Conservation (phyloP, 352 stramenopile species). For the Pythium guiyangense region DNA sequence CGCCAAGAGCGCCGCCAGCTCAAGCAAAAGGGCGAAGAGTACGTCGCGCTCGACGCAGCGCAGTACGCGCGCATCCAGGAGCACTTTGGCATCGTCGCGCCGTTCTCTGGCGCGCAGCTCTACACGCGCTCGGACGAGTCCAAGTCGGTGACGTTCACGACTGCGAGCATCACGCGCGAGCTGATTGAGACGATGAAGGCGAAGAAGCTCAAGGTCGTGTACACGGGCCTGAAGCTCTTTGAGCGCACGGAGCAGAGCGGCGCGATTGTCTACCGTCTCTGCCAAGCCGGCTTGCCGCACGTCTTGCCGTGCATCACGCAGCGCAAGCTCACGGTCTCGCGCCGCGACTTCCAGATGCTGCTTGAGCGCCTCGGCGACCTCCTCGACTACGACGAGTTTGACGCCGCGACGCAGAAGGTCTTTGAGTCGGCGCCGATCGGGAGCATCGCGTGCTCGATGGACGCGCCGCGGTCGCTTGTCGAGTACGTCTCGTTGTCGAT, state of each 20-base stretch:
- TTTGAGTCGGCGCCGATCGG: slow-evolving; percentile 61
- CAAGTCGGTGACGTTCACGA: slow-evolving; percentile 85
- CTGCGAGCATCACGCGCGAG: slow-evolving; percentile 76
- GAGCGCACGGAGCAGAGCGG: slow-evolving; percentile 79
- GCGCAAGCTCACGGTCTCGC: slow-evolving; percentile 57
- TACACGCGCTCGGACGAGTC: slow-evolving; percentile 86
- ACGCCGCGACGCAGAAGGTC: slow-evolving; percentile 35
- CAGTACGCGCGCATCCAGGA: slow-evolving; percentile 61
- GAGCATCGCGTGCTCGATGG: too few species aligned
- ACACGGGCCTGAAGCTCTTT: slow-evolving; percentile 91
- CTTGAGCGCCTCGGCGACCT: slow-evolving; percentile 79
- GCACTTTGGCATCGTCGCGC: slow-evolving; percentile 68
- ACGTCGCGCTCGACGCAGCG: slow-evolving; percentile 57
- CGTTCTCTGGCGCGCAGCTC: slow-evolving; percentile 74
- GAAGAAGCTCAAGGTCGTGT: slow-evolving; percentile 87
- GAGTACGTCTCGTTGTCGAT: slow-evolving; percentile 53
- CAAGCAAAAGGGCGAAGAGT: slow-evolving; percentile 61
- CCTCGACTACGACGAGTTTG: slow-evolving; percentile 82
- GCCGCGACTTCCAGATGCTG: slow-evolving; percentile 82
- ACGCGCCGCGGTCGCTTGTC: too few species aligned
- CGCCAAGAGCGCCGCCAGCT: slow-evolving; percentile 44
- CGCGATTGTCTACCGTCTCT: slow-evolving; percentile 84
- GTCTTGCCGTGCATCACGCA: slow-evolving; percentile 80
- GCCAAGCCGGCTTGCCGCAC: slow-evolving; percentile 81
- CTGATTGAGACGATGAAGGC: slow-evolving; percentile 82